Conservation (phyloP, 805 yeast species). For the Ogataea neopini region DNA sequence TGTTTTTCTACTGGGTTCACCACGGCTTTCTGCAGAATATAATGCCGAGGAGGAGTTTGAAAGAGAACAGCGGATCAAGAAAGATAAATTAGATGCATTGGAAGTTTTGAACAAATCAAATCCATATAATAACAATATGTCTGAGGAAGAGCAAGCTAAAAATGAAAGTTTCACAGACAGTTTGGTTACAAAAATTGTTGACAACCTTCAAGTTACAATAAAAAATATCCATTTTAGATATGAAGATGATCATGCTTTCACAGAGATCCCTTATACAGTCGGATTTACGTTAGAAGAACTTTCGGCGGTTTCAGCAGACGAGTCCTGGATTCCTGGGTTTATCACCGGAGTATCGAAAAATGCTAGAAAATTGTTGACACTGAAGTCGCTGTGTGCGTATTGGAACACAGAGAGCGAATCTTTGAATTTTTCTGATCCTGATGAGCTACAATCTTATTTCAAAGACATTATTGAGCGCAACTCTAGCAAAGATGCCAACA, state of each 20-base stretch:
- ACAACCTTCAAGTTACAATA: constrained; percentile 87
- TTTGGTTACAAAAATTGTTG: constrained; percentile 84
- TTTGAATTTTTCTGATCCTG: constrained; percentile 48
- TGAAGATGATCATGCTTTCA: constrained; percentile 75
- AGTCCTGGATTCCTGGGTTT: constrained; percentile 81
- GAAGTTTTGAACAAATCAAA: constrained; percentile 58
- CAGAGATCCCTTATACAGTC: constrained; percentile 73
- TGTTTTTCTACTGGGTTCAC: constrained; percentile 79
- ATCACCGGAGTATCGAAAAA: constrained; percentile 66
- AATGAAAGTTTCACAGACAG: constrained; percentile 87
- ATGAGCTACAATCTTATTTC: constrained; percentile 49
- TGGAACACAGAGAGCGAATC: constrained; percentile 73
- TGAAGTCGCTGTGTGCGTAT: constrained; percentile 74
- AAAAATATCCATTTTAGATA: constrained; percentile 89
- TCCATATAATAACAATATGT: constrained; percentile 26
- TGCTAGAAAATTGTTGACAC: constrained; percentile 74
- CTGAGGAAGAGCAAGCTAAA: constrained; percentile 44
- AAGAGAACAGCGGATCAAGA: constrained; percentile 62
- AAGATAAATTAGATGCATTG: constrained; percentile 64
- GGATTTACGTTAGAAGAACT: constrained; percentile 84
- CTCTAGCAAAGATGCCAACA: constrained; percentile 24
- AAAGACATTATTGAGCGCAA: constrained; percentile 43
- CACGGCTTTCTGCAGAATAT: constrained; percentile 58
- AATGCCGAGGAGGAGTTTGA: constrained; percentile 59
- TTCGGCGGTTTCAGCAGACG: constrained; percentile 89